Conservation (phyloP, 2,329 filamentous ascomycete genomes). For the Setomelanomma holmii region DNA sequence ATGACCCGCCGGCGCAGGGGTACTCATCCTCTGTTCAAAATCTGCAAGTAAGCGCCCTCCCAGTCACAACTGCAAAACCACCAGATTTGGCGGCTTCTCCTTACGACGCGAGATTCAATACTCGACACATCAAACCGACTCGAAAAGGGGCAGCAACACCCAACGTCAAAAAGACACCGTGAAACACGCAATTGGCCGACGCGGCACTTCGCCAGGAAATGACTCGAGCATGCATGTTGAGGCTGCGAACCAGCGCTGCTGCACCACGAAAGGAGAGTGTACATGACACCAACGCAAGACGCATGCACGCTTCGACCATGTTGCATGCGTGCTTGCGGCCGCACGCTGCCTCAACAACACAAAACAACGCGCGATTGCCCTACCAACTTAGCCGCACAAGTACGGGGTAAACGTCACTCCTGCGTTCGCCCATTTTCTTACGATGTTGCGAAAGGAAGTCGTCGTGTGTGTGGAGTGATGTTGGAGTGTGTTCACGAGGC, state of each 20-base stretch:
- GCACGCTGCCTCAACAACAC: slow-evolving; percentile 8
- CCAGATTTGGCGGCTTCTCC: not conserved
- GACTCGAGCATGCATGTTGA: slow-evolving; percentile 27
- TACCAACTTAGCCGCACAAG: slow-evolving; percentile 34
- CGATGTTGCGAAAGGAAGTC: not conserved
- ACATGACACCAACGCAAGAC: slow-evolving; percentile 38
- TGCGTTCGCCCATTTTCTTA: no score
- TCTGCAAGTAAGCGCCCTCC: slow-evolving; percentile 30
- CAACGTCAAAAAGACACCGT: not conserved
- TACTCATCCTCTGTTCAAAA: slow-evolving; percentile 12
- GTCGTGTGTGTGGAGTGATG: not conserved
- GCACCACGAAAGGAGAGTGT: slow-evolving; percentile 33
- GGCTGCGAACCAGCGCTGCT: slow-evolving; percentile 28
- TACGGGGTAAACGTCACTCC: no score
- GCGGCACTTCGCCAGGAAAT: slow-evolving; percentile 11
- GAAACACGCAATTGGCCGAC: not conserved
- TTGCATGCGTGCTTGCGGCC: slow-evolving; percentile 24
- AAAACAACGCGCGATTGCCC: slow-evolving; percentile 16
- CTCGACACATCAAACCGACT: not conserved
- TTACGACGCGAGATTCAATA: not conserved
- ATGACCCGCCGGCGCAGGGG: slow-evolving; percentile 37
- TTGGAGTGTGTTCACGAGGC: no score
- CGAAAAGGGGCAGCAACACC: slow-evolving; percentile 7
- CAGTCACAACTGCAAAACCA: no score
- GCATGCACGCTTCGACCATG: slow-evolving; percentile 37